These are phyloP conservation scores for Xylaria sp. DNA, from an alignment of 2,329 filamentous ascomycete genomes.

Conservation along the genomic window DNA sequence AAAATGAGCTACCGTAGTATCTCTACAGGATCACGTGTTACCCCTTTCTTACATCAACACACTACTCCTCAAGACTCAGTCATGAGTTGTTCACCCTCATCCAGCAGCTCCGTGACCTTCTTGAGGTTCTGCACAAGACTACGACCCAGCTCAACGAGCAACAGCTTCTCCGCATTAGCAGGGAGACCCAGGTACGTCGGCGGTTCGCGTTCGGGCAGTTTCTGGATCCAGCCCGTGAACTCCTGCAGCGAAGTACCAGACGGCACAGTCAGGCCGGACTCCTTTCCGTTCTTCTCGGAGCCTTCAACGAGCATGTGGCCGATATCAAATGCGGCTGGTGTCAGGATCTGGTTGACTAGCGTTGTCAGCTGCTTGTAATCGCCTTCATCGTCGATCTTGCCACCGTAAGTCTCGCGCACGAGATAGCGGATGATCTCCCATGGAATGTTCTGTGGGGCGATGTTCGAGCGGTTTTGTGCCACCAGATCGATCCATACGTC, in stretches of 20 bases:
- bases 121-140: constrained; percentile 79
- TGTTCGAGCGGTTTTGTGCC: constrained; percentile 80
- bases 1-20: too few relatives aligned
- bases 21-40: too few relatives aligned
- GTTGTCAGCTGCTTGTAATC: constrained; percentile 71
- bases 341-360: constrained; percentile 74
- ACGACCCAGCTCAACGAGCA: constrained; percentile 81
- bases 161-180: constrained; percentile 90
- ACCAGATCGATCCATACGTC: constrained; percentile 87
- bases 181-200: constrained; percentile 92
- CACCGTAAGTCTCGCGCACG: constrained; percentile 90
- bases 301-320: constrained; percentile 82
- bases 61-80: constrained; percentile 46
- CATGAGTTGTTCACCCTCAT: constrained; percentile 91
- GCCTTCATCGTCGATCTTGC: constrained; percentile 88
- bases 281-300: constrained; percentile 48
- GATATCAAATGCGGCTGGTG: constrained; percentile 83
- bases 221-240: constrained; percentile 87
- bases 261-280: constrained; percentile 65
- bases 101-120: constrained; percentile 79
- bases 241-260: constrained; percentile 75
- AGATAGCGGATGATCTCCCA: constrained; percentile 94
- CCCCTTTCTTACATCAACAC: background rate
- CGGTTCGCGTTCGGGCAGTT: constrained; percentile 88
- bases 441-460: constrained; percentile 87